These are phyloP conservation scores for Hymenoscyphus fructigenus DNA, from an alignment of 2,329 filamentous ascomycete genomes.

Conservation along the genomic window DNA sequence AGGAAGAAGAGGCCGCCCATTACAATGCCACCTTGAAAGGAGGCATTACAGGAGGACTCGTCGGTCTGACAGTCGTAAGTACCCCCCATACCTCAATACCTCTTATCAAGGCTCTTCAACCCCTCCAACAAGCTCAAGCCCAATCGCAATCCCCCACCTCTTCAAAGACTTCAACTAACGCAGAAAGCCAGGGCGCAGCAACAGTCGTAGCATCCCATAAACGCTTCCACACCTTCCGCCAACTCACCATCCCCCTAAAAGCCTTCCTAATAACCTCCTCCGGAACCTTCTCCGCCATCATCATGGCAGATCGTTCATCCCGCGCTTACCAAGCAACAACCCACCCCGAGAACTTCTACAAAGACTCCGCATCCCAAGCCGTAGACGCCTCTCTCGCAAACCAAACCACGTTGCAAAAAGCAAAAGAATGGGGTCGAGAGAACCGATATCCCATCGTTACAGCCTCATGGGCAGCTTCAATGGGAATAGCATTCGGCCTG, in stretches of 20 bases:
- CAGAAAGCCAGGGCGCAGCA: constrained; percentile 36
- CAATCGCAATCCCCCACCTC: not conserved
- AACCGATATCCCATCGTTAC: constrained; percentile 71
- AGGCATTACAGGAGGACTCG: constrained; percentile 68
- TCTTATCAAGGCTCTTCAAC: not conserved
- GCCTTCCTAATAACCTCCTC: constrained; percentile 83
- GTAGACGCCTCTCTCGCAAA: constrained; percentile 22
- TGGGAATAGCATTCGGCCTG: constrained; percentile 60
- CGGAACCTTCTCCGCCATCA: constrained; percentile 83
- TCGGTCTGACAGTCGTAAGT: constrained; percentile 70
- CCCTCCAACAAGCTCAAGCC: not conserved
- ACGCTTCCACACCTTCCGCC: constrained; percentile 75
- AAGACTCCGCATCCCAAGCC: constrained; percentile 29
- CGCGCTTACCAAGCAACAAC: constrained; percentile 65
- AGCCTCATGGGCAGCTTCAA: constrained; percentile 64
- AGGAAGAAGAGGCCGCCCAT: constrained; percentile 87
- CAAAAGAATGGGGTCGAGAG: constrained; percentile 68
- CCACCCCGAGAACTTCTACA: constrained; percentile 38
- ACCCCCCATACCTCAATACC: not conserved
- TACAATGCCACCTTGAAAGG: constrained; percentile 79
- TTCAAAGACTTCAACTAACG: constrained; percentile 10
- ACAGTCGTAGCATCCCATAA: constrained; percentile 64
- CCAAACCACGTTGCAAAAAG: constrained; percentile 56
- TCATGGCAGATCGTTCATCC: constrained; percentile 75
- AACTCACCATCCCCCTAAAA: constrained; percentile 84